Evolutionary conservation across 2,329 filamentous ascomycete genomes (phyloP).

Genomic region (Purpureocillium takamizusanense): DNA sequence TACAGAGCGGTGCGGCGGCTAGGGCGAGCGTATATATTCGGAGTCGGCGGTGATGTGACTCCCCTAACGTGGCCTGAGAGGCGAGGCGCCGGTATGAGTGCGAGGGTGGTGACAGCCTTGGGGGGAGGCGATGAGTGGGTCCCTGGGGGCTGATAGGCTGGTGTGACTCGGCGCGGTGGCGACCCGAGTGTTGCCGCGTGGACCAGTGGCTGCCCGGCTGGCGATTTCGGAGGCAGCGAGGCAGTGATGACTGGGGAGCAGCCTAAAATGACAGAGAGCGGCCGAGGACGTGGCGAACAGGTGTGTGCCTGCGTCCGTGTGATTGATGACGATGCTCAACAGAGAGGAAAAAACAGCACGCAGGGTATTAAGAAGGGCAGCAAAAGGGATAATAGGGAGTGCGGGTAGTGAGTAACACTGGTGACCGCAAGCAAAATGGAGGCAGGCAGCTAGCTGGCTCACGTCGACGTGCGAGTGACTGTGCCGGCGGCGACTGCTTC

Average conservation of each 20-base stretch:
- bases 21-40: constrained; percentile 21
- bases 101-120: constrained; percentile 12
- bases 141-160: constrained; percentile 15
- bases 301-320: no score
- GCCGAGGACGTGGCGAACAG: constrained; percentile 6
- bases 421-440: not conserved
- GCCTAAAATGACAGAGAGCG: constrained; percentile 2
- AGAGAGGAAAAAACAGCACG: not conserved
- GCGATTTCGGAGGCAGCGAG: constrained; percentile 29
- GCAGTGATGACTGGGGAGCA: constrained; percentile 5
- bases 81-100: constrained; percentile 14
- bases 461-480: not conserved
- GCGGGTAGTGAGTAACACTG: no score
- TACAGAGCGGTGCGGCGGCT: constrained; percentile 14
- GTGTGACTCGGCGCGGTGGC: constrained; percentile 29
- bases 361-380: not conserved
- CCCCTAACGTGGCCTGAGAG: constrained; percentile 23
- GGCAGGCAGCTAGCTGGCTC: not conserved
- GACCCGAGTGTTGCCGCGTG: constrained; percentile 21
- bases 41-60: constrained; percentile 21
- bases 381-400: not conserved
- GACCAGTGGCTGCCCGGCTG: constrained; percentile 22
- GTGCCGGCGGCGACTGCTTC: not conserved
- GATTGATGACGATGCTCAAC: no score
- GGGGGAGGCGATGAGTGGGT: constrained; percentile 13